These are phyloP conservation scores for Epichloe brachyelytri DNA, from an alignment of 2,329 filamentous ascomycete genomes.

Conservation along the genomic window DNA sequence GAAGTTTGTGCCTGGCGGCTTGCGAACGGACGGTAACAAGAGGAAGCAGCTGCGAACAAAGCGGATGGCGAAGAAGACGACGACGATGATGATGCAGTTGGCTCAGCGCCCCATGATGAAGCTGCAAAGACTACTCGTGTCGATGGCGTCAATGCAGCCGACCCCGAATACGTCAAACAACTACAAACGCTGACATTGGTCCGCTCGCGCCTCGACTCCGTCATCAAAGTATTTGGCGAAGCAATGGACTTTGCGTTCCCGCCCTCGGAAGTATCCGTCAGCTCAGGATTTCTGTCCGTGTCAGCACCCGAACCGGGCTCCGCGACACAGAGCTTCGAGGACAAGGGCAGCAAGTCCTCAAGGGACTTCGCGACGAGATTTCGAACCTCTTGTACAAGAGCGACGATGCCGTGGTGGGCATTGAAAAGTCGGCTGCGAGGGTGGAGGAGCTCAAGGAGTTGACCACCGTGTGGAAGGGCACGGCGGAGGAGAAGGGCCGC, in stretches of 20 bases:
- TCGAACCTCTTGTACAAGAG: conserved; percentile 45
- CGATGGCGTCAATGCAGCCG: conserved; percentile 17
- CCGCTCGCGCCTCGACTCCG: conserved; percentile 69
- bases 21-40: conserved; percentile 20
- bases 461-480: conserved; percentile 83
- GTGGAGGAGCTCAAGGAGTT: conserved; percentile 69
- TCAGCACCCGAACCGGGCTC: conserved; percentile 66
- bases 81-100: conserved; percentile 13
- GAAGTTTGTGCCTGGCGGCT: conserved; percentile 51
- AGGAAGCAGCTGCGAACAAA: conserved; percentile 7
- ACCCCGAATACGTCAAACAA: conserved; percentile 60
- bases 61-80: conserved; percentile 7
- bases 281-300: conserved; percentile 79
- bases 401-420: conserved; percentile 48
- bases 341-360: conserved; percentile 72
- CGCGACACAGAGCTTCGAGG: conserved; percentile 57
- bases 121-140: conserved; percentile 4
- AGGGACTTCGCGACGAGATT: conserved; percentile 59
- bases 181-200: conserved; percentile 75
- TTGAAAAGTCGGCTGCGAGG: conserved; percentile 59
- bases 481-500: conserved; percentile 81
- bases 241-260: conserved; percentile 93
- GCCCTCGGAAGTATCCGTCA: conserved; percentile 72
- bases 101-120: conserved; percentile 5
- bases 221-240: conserved; percentile 84